These are phyloP conservation scores for Picochlorum costavermella DNA, from an alignment of 139 green algal genomes.

Conservation along the genomic window DNA sequence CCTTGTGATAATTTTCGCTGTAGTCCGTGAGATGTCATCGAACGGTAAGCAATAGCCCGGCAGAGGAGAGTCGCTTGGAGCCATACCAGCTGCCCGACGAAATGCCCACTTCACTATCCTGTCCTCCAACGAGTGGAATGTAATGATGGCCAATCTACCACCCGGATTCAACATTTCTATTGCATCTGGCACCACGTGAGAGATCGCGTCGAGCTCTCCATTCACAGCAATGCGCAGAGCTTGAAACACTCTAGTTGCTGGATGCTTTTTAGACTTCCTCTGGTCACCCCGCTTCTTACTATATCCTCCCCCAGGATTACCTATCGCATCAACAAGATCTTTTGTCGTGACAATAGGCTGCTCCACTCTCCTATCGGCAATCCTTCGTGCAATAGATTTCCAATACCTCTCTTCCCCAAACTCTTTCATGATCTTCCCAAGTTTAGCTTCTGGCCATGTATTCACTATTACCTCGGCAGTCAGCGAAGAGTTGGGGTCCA, in stretches of 20 bases:
- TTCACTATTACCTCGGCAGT: conserved; percentile 82
- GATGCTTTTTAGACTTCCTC: conserved; percentile 62
- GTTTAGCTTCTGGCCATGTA: conserved; percentile 65
- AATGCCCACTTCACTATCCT: conserved; percentile 86
- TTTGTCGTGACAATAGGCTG: conserved; percentile 60
- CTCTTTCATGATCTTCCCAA: conserved; percentile 77
- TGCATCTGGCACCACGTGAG: conserved; percentile 41
- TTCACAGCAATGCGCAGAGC: conserved; percentile 95
- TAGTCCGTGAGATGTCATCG: conserved; percentile 1
- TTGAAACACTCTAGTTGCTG: conserved; percentile 78
- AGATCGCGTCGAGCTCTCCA: conserved; percentile 71
- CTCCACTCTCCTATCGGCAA: conserved; percentile 42
- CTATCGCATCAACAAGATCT: conserved; percentile 56
- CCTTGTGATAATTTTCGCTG: conserved; percentile 22
- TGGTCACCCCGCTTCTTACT: neutral
- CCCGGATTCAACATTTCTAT: conserved; percentile 48
- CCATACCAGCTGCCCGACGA: conserved; percentile 39
- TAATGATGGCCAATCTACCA: conserved; percentile 83
- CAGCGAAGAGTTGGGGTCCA: conserved; percentile 51
- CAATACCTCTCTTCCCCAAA: conserved; percentile 90
- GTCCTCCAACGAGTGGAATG: conserved; percentile 94
- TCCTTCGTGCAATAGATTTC: conserved; percentile 53
- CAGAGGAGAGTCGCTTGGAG: conserved; percentile 12
- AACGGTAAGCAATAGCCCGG: conserved; percentile 20
- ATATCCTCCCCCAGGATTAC: conserved; percentile 29